Base-by-base conservation (phyloP, 148 eudicot genomes). In the Pharnaceum exiguum region DNA sequence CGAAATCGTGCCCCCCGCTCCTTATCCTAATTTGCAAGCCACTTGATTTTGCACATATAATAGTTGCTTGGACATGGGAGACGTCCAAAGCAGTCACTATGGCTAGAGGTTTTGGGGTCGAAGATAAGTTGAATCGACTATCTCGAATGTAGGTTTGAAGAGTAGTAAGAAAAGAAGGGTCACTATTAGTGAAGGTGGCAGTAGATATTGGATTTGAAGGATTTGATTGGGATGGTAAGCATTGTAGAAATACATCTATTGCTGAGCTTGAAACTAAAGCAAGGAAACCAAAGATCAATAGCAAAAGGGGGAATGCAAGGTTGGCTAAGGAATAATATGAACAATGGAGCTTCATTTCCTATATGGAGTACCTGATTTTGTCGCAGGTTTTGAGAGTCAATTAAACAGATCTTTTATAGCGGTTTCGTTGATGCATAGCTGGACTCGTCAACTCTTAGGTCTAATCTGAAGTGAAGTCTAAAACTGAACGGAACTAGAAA, bases 1-100 rank as follows among this genome's bases (percentile, higher is more conserved):
- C 77, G 11, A 55, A 73, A 40, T 73, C 77, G 27, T 73, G 77
- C 1, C 77, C 77, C 2, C 77, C 77, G 25, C 77, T 73, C 33
- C 72, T 43, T 13, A 73, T 62, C 31, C 77, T 55, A 11, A 73
- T 17, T 17, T 68, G 48, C 8, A 73, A 17, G 4, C 65, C 52
- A 31, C 17, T 56, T 2, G 55, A 3, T 18, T 58, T 57, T 4
- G 77, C 73, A 11, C 77, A 73, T n/a, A 52, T 18, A 8, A 73
- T 35, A 23, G 77, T 68, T 12, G 69, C 65, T 58, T 68, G 77
- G 38, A 68, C 60, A 13, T 73, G 77, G 7, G 73, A 51, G 5
- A 62, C 68, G 48, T 73, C 69, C 38, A 12, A 45, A 29, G 73
- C 73, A 0, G 73, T 51, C 17, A 73, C 52, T 24, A 73, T 63